Conservation (phyloP, 2,329 filamentous ascomycete genomes). For the Fusarium irregulare region DNA sequence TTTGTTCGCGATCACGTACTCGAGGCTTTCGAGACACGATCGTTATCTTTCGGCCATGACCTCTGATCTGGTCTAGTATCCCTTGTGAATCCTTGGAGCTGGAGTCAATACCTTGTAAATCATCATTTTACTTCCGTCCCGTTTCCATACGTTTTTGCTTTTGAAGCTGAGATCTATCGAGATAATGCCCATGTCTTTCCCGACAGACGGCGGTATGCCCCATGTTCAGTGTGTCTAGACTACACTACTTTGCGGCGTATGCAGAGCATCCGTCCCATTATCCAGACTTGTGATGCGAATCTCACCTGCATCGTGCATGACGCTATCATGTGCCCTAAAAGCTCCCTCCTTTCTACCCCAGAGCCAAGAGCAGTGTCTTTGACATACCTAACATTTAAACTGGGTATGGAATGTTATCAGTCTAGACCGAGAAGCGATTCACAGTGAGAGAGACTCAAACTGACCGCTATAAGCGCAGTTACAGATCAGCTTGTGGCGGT, state of each 20-base stretch:
- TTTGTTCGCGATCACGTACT: constrained; percentile 23
- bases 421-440: constrained; percentile 21
- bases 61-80: constrained; percentile 8
- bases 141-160: constrained; percentile 1
- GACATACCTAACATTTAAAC: not conserved
- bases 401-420: constrained; percentile 18
- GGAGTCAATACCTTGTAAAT: constrained; percentile 2
- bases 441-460: not conserved
- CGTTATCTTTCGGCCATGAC: constrained; percentile 9
- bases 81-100: constrained; percentile 11
- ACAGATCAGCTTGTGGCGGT: constrained; percentile 10
- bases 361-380: constrained; percentile 2
- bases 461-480: constrained; percentile 15
- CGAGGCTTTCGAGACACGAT: constrained; percentile 1
- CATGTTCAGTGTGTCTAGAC: not conserved
- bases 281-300: constrained; percentile 27
- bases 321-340: constrained; percentile 22
- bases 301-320: constrained; percentile 39
- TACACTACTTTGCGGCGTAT: constrained; percentile 32
- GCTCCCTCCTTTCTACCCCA: not conserved
- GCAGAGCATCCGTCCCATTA: constrained; percentile 16
- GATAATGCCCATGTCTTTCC: constrained; percentile 4
- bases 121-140: constrained; percentile 6
- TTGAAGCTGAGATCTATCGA: constrained; percentile 32
- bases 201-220: not conserved